Conservation (phyloP, 1,284 basidiomycete genomes). For the Mixia osmundae region DNA sequence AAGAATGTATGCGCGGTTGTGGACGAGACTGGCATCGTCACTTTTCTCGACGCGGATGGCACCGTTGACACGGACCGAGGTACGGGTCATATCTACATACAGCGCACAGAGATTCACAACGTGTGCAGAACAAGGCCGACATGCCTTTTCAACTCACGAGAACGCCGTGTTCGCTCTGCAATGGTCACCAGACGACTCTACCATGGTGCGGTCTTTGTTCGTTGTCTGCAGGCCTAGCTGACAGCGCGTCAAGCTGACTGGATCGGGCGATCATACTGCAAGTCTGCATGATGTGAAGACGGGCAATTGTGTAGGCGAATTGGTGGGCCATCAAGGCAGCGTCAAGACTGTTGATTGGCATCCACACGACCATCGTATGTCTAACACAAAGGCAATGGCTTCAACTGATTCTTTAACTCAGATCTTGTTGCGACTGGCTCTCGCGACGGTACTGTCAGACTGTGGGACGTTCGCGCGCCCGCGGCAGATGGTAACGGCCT, state of each 20-base stretch:
- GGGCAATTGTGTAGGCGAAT: conserved; percentile 5
- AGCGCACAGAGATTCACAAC: neutral
- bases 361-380: conserved; percentile 13
- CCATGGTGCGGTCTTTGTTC: conserved; percentile 9
- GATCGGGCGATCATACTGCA: conserved; percentile 16
- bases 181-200: conserved; percentile 14
- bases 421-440: conserved; percentile 16
- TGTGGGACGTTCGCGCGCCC: conserved; percentile 16
- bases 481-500: conserved; percentile 3
- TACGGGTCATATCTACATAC: neutral
- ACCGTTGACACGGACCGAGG: conserved; percentile 6
- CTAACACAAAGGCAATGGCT: neutral
- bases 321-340: conserved; percentile 14
- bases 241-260: conserved; percentile 12
- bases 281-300: conserved; percentile 12
- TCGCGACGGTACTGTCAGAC: conserved; percentile 15
- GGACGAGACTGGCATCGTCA: conserved; percentile 13
- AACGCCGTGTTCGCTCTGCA: conserved; percentile 18
- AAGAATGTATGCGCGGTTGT: no score
- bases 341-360: conserved; percentile 16
- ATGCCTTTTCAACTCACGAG: conserved; percentile 13
- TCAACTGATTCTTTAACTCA: neutral
- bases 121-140: neutral
- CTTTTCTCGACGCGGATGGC: conserved; percentile 10
- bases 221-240: neutral